Conservation (phyloP, 1,284 basidiomycete genomes). For the Pyrrhoderma noxium region DNA sequence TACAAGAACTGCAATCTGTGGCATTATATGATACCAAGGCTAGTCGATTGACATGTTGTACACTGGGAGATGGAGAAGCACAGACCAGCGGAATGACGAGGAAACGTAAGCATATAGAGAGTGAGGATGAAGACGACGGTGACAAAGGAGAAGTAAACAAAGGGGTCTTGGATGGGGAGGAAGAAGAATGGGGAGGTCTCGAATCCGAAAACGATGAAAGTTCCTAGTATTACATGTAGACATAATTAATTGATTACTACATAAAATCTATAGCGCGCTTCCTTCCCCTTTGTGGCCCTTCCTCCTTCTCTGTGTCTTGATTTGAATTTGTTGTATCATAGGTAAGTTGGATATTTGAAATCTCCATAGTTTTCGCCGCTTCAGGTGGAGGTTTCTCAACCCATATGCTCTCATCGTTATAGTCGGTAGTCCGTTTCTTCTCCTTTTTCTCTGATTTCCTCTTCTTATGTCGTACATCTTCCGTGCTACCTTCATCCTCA, state of each 20-base stretch:
- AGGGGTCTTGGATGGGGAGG: conserved; percentile 18
- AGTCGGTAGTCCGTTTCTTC: conserved; percentile 30
- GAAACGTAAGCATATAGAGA: conserved; percentile 34
- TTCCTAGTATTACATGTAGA: background rate
- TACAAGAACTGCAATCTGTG: conserved; percentile 43
- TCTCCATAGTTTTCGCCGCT: conserved; percentile 29
- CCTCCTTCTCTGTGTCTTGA: conserved; percentile 26
- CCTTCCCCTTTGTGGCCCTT: conserved; percentile 22
- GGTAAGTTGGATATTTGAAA: background rate
- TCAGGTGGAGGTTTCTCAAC: conserved; percentile 50
- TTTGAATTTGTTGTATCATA: conserved; percentile 6
- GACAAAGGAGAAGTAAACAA: conserved; percentile 22
- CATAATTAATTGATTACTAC: conserved; percentile 8
- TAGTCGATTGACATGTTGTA: conserved; percentile 74
- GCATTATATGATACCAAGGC: conserved; percentile 78
- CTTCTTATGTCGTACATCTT: conserved; percentile 4
- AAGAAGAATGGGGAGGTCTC: conserved; percentile 2
- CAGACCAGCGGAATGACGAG: conserved; percentile 23
- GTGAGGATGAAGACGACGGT: conserved; percentile 23
- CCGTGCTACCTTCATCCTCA: conserved; percentile 29
- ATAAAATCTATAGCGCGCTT: conserved; percentile 24
- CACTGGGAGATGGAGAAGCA: conserved; percentile 54
- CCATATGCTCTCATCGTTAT: conserved; percentile 51
- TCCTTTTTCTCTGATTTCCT: conserved; percentile 28
- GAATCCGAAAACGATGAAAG: conserved; percentile 1